Base-by-base conservation (phyloP, 2,329 filamentous ascomycete genomes). In the Colletotrichum musae region DNA sequence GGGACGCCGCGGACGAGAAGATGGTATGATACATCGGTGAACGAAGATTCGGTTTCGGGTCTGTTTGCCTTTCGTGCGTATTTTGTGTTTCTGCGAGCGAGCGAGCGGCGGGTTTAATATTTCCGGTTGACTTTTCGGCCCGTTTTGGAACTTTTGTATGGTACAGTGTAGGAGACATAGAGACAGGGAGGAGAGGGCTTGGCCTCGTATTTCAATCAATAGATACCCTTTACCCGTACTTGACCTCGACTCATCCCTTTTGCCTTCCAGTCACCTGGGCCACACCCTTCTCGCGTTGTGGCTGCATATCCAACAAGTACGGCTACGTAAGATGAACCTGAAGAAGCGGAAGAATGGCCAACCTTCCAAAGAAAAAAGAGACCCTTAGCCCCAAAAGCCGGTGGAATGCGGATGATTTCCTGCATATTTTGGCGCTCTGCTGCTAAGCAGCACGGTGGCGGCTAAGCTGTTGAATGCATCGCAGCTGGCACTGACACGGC, bases 401-500 rank as follows among this genome's bases (percentile, higher is more conserved):
- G 41, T n/a, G 41, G 16, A 6, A 43, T 15, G 50, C 48, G 51
- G 41, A n/a, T 47, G 15, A 16, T 32, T 5, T 43, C 48, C 13
- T 24, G 10, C 50, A 52, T 52, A 28, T 50, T 60, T 15, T 43
- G 58, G 47, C 47, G 59, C 59, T 48, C 50, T 2, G 18, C 21
- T 24, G 21, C 21, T 15, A 28, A 43, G 18, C 50, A 50, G 59
- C 59, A 41, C 59, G 59, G 59, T n/a, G 32, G 62, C 66, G 66
- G 62, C 18, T 69, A 28, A 69, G 66, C 66, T 59, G 66, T 15
- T 69, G 39, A 69, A 66, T 66, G 2, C 10, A 28, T 24, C 41
- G 15, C 21, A 24, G 21, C 21, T 24, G 21, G 21, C 21, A 24
- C 32, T 36, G 32, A 10, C 32, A 36, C 7, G 32, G 32, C 10